Evolutionary conservation across 108 stramenopile species (phyloP), one percentile per base, ranked within the genome.

Genomic region (Nannochloropsis salina): DNA sequence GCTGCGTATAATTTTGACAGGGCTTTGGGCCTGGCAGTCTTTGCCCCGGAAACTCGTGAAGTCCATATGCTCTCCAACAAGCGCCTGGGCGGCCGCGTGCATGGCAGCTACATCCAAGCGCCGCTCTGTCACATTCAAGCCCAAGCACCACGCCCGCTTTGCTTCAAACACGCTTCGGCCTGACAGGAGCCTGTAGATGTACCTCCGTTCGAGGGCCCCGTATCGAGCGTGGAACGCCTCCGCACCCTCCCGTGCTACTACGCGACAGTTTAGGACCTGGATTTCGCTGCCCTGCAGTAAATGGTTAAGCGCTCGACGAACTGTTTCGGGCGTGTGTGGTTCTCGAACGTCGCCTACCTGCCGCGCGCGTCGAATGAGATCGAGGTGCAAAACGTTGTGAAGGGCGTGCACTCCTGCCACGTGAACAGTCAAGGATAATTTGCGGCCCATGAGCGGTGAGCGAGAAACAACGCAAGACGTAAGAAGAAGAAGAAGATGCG

Each of bases 151-250:
- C 61, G 61, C 61, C n/a, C 61, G 61, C 61, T 74, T n/a, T 6
- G 61, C 61, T 74, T 74, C 61, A 74, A 74, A 74, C 15, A 74
- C 61, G n/a, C 61, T 74, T 15, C 61, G 61, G 61, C 61, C 61
- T n/a, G 61, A n/a, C 61, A 74, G 61, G 61, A 74, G 61, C 61
- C 61, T 4, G 6, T 74, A 74, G 61, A n/a, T n/a, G n/a, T 74
- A 74, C 8, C n/a, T 74, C 20, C 61, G 61, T n/a, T 74, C 61
- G 20, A n/a, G 15, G 15, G 61, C 61, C n/a, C 20, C 61, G n/a
- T n/a, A 74, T 6, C 61, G 61, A n/a, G 61, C 61, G n/a, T 74
- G 61, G 61, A 74, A 74, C 15, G 61, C 15, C 3, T n/a, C 61
- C 61, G 15, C 20, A n/a, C 61, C 61, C n/a, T 74, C 61, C 61